phyloP scores from a whole-genome alignment of 495 filamentous ascomycete genomes.

The Aspergillus bridgeri region DNA sequence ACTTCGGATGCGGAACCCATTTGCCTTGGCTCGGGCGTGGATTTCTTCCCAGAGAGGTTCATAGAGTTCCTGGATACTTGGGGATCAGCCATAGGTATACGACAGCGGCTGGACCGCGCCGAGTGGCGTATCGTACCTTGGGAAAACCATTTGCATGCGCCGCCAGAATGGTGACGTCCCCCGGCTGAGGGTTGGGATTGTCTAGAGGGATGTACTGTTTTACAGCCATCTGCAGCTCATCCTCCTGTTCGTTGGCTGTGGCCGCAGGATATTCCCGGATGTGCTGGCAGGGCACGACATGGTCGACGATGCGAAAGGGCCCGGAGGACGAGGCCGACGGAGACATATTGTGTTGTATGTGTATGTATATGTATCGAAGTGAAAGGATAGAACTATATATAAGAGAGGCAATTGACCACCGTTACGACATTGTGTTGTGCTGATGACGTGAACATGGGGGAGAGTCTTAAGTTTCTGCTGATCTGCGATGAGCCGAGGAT shows the following conservation, averaged over 20 bases:
- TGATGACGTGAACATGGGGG: not conserved
- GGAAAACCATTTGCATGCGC: slow-evolving; percentile 86
- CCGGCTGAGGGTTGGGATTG: slow-evolving; percentile 58
- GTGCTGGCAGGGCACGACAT: slow-evolving; percentile 63
- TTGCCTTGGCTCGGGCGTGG: slow-evolving; percentile 44
- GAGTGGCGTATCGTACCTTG: slow-evolving; percentile 52
- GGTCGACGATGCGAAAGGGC: slow-evolving; percentile 57
- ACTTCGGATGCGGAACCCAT: slow-evolving; percentile 66
- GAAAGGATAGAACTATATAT: not conserved
- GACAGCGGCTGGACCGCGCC: slow-evolving; percentile 1
- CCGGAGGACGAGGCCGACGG: slow-evolving; percentile 7
- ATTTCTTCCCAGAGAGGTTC: slow-evolving; percentile 86
- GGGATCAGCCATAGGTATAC: not conserved
- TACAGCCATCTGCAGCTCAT: slow-evolving; percentile 61
- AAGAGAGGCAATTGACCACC: not conserved
- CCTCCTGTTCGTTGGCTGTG: slow-evolving; percentile 59
- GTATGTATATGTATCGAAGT: not conserved
- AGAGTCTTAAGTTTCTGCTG: not conserved
- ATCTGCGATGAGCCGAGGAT: not conserved
- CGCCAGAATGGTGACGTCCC: slow-evolving; percentile 79
- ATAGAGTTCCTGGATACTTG: slow-evolving; percentile 64
- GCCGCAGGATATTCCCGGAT: slow-evolving; percentile 68
- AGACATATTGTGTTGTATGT: not conserved
- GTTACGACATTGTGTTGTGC: not conserved
- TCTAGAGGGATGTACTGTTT: slow-evolving; percentile 80